Evolutionary conservation across 129 eudicot genomes (phyloP), one percentile per base, ranked within the genome.

Genomic region (Flaveria ramosissima): DNA sequence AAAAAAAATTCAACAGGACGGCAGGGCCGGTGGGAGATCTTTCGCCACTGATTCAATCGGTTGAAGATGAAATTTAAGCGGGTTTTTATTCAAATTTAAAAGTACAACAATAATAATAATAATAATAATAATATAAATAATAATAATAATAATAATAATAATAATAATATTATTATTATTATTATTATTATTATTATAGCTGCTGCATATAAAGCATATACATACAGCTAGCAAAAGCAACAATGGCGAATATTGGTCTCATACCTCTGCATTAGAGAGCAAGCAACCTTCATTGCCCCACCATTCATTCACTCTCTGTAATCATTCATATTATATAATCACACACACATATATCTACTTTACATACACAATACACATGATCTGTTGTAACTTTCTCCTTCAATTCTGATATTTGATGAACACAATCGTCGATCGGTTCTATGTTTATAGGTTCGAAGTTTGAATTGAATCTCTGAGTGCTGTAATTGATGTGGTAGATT

Each of bases 201-300:
- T 36, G 41, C 7, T 36, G 6, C 41, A 39, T 76, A 83, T 83
- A 86, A 86, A 86, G 90, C 85, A 84, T 2, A 36, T 36, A 85
- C 79, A 45, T 45, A 81, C 76, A 88, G 84, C 71, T 57, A 74
- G 27, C 74, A 76, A 78, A 79, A 82, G 82, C 78, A 70, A 51
- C 81, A 75, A 86, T 67, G 85, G 80, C 72, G 70, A 77, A 84
- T 70, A 74, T 53, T 69, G 20, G 73, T 83, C 67, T 55, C 72
- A 30, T 72, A 42, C 20, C 68, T 75, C 57, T 75, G 76, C 59
- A 70, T 57, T 70, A 70, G 51, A 53, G 43, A 80, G 53, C 76
- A 83, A 72, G 78, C 69, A 82, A 71, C 27, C 80, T 72, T 83
- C 80, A 70, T 14, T 43, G 9, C 78, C 76, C 77, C 72, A 61